A percentile compares a stretch with the other conserved stretches of the same genome.
Evolutionary conservation across 2,329 filamentous ascomycete genomes (phyloP).

Genomic region (Juglanconis juglandina): DNA sequence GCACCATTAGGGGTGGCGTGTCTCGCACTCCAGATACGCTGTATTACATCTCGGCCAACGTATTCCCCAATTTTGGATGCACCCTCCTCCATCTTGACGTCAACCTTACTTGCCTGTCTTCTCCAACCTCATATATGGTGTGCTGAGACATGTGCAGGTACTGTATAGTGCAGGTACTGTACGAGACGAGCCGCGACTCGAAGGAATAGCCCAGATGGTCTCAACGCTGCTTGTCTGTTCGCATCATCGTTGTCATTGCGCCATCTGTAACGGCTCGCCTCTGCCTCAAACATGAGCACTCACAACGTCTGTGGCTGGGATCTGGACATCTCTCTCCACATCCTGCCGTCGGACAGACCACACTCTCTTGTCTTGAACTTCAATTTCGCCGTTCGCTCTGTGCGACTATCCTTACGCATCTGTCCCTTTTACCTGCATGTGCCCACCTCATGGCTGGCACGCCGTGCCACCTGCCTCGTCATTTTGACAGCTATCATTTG

Average conservation of each 20-base stretch:
- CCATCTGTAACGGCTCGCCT: slow-evolving; percentile 7
- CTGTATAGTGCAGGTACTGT: not conserved
- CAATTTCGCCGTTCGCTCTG: slow-evolving; percentile 11
- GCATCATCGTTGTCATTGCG: not conserved
- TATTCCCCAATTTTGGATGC: too few species aligned
- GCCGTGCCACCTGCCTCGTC: slow-evolving; percentile 6
- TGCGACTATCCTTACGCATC: not conserved
- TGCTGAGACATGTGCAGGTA: not conserved
- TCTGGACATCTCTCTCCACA: not conserved
- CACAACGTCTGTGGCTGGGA: slow-evolving; percentile 7
- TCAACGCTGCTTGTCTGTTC: not conserved
- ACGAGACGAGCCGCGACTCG: not conserved
- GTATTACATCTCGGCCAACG: too few species aligned
- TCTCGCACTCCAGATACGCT: too few species aligned
- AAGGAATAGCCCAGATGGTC: not conserved
- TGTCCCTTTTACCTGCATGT: not conserved
- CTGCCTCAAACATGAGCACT: slow-evolving; percentile 18
- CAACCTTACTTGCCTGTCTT: too few species aligned
- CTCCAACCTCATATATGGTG: not conserved
- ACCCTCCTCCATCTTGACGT: too few species aligned
- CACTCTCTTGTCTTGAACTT: slow-evolving; percentile 11
- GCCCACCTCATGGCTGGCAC: slow-evolving; percentile 1
- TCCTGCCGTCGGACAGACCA: not conserved
- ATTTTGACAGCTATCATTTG: slow-evolving; percentile 2
- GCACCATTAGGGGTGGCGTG: too few species aligned